Evolutionary conservation across 768 basidiomycete genomes (phyloP).

Genomic region (Royoungia palumana): DNA sequence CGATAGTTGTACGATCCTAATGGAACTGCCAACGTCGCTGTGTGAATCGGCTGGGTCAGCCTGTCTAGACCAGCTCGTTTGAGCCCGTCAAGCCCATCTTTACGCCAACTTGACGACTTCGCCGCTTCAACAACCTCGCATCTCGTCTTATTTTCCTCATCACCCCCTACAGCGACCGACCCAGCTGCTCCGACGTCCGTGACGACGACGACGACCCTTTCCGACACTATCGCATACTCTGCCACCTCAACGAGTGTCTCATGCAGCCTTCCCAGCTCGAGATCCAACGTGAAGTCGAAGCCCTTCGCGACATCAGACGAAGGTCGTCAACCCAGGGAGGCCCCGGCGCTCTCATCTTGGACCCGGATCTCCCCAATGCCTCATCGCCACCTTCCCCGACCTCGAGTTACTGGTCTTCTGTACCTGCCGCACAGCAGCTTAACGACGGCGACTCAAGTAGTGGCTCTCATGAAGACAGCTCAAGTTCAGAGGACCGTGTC

Average conservation of each 20-base stretch:
- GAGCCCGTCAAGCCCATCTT: neutral
- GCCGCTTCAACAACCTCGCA: neutral
- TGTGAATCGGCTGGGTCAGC: slow-evolving; percentile 8
- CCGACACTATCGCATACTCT: slow-evolving; percentile 14
- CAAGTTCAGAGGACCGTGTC: slow-evolving; percentile 33
- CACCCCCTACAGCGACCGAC: slow-evolving; percentile 8
- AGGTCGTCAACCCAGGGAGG: slow-evolving; percentile 72
- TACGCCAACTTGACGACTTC: neutral
- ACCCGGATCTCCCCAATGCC: slow-evolving; percentile 87
- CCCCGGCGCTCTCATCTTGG: slow-evolving; percentile 79
- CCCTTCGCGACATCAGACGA: slow-evolving; percentile 76
- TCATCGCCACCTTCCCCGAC: slow-evolving; percentile 60
- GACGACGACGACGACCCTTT: slow-evolving; percentile 5
- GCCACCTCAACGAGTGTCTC: slow-evolving; percentile 1
- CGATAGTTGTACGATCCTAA: slow-evolving; percentile 6
- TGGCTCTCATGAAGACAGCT: slow-evolving; percentile 39
- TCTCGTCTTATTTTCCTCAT: neutral
- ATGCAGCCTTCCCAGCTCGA: slow-evolving; percentile 83
- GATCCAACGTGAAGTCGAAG: slow-evolving; percentile 84
- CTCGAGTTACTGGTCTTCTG: slow-evolving; percentile 46
- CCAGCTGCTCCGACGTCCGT: slow-evolving; percentile 8
- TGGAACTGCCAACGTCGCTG: too few relatives aligned
- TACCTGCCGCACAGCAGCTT: slow-evolving; percentile 31
- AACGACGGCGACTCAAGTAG: slow-evolving; percentile 45
- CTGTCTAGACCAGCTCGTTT: too few relatives aligned